A percentile compares a stretch with the other conserved stretches of the same genome.
These are phyloP conservation scores for Xylaria grammica DNA, from an alignment of 495 filamentous ascomycete genomes.

Conservation along the genomic window DNA sequence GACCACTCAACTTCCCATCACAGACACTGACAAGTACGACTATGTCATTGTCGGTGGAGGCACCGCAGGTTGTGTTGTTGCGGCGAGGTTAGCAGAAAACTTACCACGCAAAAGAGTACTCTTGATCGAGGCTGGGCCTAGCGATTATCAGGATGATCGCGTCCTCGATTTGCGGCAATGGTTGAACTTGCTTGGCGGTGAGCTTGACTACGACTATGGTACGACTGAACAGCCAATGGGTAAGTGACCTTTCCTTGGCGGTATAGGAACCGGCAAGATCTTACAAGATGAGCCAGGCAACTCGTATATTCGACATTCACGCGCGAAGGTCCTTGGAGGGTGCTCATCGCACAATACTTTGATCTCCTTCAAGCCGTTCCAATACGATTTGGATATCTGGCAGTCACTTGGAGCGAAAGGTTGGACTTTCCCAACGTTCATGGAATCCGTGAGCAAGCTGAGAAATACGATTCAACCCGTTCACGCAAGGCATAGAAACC, in stretches of 20 bases:
- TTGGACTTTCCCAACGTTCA: constrained; percentile 81
- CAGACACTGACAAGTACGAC: constrained; percentile 72
- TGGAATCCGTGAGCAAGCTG: constrained; percentile 72
- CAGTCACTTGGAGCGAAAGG: constrained; percentile 69
- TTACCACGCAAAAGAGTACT: constrained; percentile 68
- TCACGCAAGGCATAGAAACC: constrained; percentile 75
- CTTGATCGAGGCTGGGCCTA: constrained; percentile 67
- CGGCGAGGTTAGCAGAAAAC: constrained; percentile 62
- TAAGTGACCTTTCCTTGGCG: constrained; percentile 43
- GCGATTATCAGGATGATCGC: constrained; percentile 50
- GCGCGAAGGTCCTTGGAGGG: constrained; percentile 83
- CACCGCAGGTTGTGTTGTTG: constrained; percentile 85
- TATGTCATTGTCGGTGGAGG: constrained; percentile 86
- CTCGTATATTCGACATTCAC: constrained; percentile 81
- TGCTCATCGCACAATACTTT: constrained; percentile 88
- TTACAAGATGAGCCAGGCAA: constrained; percentile 59
- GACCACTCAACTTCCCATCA: constrained; percentile 63
- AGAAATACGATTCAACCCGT: constrained; percentile 82
- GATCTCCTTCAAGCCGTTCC: constrained; percentile 83
- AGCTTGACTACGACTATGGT: constrained; percentile 84
- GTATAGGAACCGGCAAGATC: constrained; percentile 5
- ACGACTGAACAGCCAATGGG: constrained; percentile 84
- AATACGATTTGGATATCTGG: constrained; percentile 79
- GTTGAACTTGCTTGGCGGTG: constrained; percentile 76
- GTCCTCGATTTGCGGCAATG: constrained; percentile 78